These are phyloP conservation scores for Russula foetens DNA, from an alignment of 768 basidiomycete species.

Conservation along the genomic window DNA sequence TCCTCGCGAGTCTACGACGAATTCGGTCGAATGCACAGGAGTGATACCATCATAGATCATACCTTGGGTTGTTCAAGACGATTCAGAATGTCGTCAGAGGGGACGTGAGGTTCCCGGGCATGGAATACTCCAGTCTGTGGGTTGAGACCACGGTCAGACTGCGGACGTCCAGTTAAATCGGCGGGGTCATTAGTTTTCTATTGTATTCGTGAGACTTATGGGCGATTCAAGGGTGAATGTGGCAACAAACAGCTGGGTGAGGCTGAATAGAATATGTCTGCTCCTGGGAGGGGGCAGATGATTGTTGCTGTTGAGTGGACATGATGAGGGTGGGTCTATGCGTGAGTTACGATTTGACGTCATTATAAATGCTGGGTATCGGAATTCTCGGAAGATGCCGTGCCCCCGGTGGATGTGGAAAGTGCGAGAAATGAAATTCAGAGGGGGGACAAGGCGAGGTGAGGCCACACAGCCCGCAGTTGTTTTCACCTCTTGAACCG, in stretches of 20 bases:
- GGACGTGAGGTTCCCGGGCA: constrained; percentile 44
- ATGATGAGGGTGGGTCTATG: background rate
- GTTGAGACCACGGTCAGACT: constrained; percentile 27
- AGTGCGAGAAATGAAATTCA: too few species aligned
- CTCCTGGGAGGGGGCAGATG: background rate
- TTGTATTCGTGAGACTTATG: background rate
- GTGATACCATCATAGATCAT: constrained; percentile 13
- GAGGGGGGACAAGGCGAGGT: too few species aligned
- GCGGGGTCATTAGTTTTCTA: constrained; percentile 53
- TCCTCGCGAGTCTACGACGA: constrained; percentile 43
- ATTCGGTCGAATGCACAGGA: too few species aligned
- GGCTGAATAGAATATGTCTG: constrained; percentile 36
- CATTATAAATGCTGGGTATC: background rate
- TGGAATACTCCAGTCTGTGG: constrained; percentile 34
- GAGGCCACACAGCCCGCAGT: too few species aligned
- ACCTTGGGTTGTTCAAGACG: constrained; percentile 42
- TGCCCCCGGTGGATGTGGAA: background rate
- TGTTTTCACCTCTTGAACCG: background rate
- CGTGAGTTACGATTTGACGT: background rate
- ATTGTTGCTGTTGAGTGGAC: background rate
- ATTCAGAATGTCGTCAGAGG: constrained; percentile 34
- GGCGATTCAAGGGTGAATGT: background rate
- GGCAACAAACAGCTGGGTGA: constrained; percentile 17
- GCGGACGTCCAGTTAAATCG: constrained; percentile 31
- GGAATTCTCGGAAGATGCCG: background rate